Percentiles rank a stretch among this genome's conserved stretches.
phyloP scores from a whole-genome alignment of 176 grass and related monocot genomes.

The Hordeum marinum region DNA sequence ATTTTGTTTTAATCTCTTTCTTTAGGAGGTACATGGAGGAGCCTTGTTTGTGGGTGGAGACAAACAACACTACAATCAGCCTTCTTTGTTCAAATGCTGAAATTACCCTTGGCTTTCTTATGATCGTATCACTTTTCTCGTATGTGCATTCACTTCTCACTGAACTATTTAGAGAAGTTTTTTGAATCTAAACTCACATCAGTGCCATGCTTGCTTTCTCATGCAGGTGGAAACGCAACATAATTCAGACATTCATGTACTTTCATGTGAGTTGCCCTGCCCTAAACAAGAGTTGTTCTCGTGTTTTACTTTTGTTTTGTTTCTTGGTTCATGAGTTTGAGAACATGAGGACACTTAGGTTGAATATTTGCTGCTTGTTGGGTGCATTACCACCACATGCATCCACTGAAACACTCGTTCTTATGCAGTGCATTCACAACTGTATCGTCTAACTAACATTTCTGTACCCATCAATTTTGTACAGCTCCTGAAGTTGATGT shows the following conservation, averaged over 20 bases:
- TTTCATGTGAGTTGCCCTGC: conserved; percentile 68
- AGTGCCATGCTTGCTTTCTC: conserved; percentile 14
- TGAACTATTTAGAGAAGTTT: conserved; percentile 22
- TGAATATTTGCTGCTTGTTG: not conserved
- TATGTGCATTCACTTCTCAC: conserved; percentile 37
- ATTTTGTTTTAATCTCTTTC: conserved; percentile 21
- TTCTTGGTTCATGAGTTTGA: not conserved
- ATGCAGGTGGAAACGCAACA: conserved; percentile 71
- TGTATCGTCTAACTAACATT: conserved; percentile 1
- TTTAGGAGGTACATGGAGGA: conserved; percentile 87
- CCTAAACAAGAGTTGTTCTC: not conserved
- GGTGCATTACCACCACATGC: not conserved
- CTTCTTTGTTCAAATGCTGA: conserved; percentile 85
- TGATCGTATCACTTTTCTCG: conserved; percentile 89
- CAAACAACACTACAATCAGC: conserved; percentile 60
- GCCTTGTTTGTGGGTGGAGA: conserved; percentile 82
- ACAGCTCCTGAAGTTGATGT: conserved; percentile 92
- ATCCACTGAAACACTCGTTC: not conserved
- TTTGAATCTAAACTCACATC: conserved; percentile 15
- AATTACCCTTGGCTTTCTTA: conserved; percentile 83
- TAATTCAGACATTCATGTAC: conserved; percentile 93
- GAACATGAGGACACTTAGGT: not conserved
- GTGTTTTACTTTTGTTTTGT: not conserved
- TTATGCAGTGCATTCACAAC: conserved; percentile 2
- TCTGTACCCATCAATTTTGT: conserved; percentile 6